phyloP scores from a whole-genome alignment of 441 rosid species.

The Corymbia citriodora region DNA sequence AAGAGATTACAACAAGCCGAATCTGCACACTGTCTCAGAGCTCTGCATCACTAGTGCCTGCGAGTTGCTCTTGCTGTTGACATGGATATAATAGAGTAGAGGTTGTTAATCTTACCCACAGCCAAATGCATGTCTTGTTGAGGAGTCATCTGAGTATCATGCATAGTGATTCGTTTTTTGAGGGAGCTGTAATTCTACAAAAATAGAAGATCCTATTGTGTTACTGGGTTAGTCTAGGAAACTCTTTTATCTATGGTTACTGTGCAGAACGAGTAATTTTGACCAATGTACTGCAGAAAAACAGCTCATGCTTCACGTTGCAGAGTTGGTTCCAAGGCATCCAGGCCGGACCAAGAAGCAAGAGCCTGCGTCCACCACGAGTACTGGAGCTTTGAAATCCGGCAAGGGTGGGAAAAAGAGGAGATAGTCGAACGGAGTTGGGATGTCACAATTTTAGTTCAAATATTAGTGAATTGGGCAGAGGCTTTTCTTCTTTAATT shows the following conservation, averaged over 20 bases:
- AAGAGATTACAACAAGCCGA: accelerated
- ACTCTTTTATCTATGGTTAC: neutral
- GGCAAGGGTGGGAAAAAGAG: conserved; percentile 88
- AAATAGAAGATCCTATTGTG: neutral
- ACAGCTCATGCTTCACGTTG: conserved; percentile 80
- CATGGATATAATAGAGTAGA: neutral
- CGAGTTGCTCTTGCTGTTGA: neutral
- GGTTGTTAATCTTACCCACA: neutral
- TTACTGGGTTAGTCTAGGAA: neutral
- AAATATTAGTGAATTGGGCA: neutral
- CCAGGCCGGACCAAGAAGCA: conserved; percentile 84
- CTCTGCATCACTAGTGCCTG: neutral
- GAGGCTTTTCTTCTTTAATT: neutral
- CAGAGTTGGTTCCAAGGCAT: conserved; percentile 87
- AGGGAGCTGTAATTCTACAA: neutral
- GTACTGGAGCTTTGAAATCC: conserved; percentile 57
- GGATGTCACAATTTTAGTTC: neutral
- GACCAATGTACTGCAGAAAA: conserved; percentile 46
- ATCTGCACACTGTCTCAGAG: neutral
- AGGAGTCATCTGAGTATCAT: neutral
- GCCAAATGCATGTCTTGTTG: neutral
- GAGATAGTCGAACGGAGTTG: conserved; percentile 30
- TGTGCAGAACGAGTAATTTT: neutral
- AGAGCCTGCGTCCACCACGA: conserved; percentile 53
- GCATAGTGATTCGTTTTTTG: neutral